A percentile compares a stretch with the other conserved stretches of the same genome.
These are phyloP conservation scores for Suillus lakei DNA, from an alignment of 768 basidiomycete species.

Conservation along the genomic window DNA sequence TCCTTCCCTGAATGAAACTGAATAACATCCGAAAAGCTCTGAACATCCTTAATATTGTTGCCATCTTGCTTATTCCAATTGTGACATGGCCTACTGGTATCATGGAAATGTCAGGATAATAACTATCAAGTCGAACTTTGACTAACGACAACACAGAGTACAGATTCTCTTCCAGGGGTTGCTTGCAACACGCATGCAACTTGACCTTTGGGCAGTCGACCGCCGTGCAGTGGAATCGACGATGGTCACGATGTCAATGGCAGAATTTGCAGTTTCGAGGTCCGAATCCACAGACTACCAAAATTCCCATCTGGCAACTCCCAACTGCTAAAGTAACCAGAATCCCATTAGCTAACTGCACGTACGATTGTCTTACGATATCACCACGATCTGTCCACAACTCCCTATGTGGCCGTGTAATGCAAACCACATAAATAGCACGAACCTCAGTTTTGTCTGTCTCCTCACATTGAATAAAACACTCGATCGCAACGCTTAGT, in stretches of 20 bases:
- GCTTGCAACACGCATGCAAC: conserved; percentile 4
- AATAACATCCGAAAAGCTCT: conserved; percentile 1
- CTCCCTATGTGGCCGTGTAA: neutral
- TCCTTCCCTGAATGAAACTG: neutral
- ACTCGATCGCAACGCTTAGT: no score
- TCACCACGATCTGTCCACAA: neutral
- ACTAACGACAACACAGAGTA: neutral
- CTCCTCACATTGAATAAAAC: neutral
- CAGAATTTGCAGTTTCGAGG: neutral
- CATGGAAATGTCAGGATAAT: neutral
- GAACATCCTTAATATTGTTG: neutral
- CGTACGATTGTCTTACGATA: neutral
- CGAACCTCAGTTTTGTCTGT: neutral
- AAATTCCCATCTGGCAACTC: neutral
- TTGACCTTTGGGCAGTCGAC: neutral
- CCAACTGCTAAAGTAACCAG: no score
- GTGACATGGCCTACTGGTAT: neutral
- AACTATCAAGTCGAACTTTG: neutral
- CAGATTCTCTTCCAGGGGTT: neutral
- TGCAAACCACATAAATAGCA: neutral
- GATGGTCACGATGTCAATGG: neutral
- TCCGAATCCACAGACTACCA: neutral
- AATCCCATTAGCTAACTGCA: neutral
- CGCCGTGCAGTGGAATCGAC: neutral
- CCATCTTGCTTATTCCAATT: neutral